These are phyloP conservation scores for Cucurbita ficifolia DNA, from an alignment of 306 rosid species.

Conservation along the genomic window DNA sequence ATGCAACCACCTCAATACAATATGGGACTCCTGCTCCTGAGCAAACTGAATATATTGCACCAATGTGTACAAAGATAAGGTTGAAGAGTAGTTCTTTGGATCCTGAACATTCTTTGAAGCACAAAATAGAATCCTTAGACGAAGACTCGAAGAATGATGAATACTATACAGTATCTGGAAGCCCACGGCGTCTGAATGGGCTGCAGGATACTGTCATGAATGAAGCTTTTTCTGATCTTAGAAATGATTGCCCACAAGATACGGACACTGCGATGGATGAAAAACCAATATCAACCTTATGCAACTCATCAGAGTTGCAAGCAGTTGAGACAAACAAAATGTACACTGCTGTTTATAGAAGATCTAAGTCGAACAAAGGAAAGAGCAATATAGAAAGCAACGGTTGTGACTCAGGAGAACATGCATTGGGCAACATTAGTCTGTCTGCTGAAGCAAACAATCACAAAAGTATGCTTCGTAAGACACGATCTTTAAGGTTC, in stretches of 20 bases:
- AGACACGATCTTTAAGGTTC: conserved; percentile 33
- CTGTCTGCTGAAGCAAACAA: conserved; percentile 23
- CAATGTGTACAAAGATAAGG: conserved; percentile 45
- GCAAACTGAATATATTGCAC: conserved; percentile 23
- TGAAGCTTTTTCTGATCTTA: conserved; percentile 21
- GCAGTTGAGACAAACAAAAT: conserved; percentile 35
- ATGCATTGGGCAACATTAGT: conserved; percentile 33
- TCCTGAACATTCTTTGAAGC: conserved; percentile 47
- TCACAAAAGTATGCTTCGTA: conserved; percentile 26
- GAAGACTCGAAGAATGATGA: conserved; percentile 28
- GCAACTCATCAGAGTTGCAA: conserved; percentile 18
- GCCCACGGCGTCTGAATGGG: conserved; percentile 20
- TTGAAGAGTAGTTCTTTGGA: conserved; percentile 41
- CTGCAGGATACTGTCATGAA: conserved; percentile 21
- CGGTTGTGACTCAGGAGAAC: conserved; percentile 36
- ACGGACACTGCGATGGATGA: conserved; percentile 23
- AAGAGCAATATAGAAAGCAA: conserved; percentile 29
- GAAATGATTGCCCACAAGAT: conserved; percentile 31
- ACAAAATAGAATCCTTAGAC: conserved; percentile 23
- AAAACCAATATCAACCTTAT: conserved; percentile 1
- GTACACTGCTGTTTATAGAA: conserved; percentile 67
- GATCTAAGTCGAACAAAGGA: conserved; percentile 52
- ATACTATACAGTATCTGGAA: conserved; percentile 18
- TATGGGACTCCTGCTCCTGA: conserved; percentile 24
- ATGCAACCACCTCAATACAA: conserved; percentile 16